Evolutionary conservation across 192 early-diverging fungal genomes (phyloP), one percentile per base, ranked within the genome.

Genomic region (Coemansia sp.): DNA sequence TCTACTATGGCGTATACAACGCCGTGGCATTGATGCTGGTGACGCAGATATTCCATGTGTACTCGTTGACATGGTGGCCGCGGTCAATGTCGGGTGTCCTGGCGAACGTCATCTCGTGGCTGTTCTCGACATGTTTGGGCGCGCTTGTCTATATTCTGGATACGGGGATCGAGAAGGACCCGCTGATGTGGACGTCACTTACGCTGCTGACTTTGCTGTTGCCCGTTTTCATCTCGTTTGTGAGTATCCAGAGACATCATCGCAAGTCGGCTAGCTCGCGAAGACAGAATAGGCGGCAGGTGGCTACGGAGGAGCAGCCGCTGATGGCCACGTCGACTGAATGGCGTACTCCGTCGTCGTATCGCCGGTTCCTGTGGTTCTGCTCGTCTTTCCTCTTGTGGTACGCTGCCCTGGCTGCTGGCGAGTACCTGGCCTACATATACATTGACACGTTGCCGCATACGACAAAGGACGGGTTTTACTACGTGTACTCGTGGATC

Each of bases 61-160:
- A 92, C 69, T 87, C 91, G 64, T 79, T 92, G 62, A 92, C 89
- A 32, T 92, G 91, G 91, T 92, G 90, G 89, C 91, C 91, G 32
- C 83, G 86, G 57, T 71, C 77, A 7, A 80, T 92, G 63, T 88
- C 86, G 19, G 90, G 89, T 4, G 57, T 87, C 10, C 74, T 82
- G 31, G 87, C 91, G 12, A 91, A 89, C 71, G 68, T 84, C 10
- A 80, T 88, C 41, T 91, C 90, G 45, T 92, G 91, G 91, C 48
- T 89, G 21, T 77, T 85, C 15, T 85, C 89, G 9, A 84, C 87
- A 11, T 69, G 69, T 11, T 65, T 89, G 34, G 91, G 89, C 3
- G 82, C 87, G 6, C 29, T 87, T 11, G 78, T 88, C 17, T 90
- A 90, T 57, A 69, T 82, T 8, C 80, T 85, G 41, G 84, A 80